Evolutionary conservation across 139 green algal genomes (phyloP), one percentile per base, ranked within the genome.

Genomic region (Yamagishiella unicocca): DNA sequence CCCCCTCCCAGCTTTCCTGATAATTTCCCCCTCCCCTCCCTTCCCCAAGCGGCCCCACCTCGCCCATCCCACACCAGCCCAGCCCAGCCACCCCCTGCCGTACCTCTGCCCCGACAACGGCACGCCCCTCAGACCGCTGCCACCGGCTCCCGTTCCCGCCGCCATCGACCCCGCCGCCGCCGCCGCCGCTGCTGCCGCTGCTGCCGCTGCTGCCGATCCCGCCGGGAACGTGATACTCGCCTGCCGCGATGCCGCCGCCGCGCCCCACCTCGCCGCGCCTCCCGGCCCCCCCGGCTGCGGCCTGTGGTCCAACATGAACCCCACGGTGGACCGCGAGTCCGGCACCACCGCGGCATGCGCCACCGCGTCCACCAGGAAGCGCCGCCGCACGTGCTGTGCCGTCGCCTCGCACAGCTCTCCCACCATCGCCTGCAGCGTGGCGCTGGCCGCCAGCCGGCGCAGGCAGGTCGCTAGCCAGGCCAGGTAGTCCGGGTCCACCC

Each of bases 381-480:
- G 40, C 40, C 79, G 79, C 27, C 79, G 79, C 1, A 85, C n/a
- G 33, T 85, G 79, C 42, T 85, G 79, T 17, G 79, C 42, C n/a
- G 31, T 35, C 25, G 61, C 61, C 12, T 85, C 79, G 29, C 79
- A 85, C 62, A 85, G 62, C 79, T 85, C 79, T 1, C 61, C 79
- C n/a, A 85, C 62, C 14, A 85, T 42, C 55, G 79, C 61, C 76
- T 85, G 79, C 58, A 85, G 61, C 29, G 79, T 85, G 19, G 61
- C 79, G 0, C 40, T 42, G 14, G 42, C 79, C 61, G 79, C 79
- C 79, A 85, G n/a, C 79, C 79, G 79, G n/a, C 79, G 58, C 79
- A 85, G 24, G 1, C 6, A 25, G 29, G 61, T 61, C 40, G 61
- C 45, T 14, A 85, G 62, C 79, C 79, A 85, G 61, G 38, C 17